These are phyloP conservation scores for Nakaseomyces bracarensis DNA, from an alignment of 1,139 yeast genomes.

Conservation along the genomic window DNA sequence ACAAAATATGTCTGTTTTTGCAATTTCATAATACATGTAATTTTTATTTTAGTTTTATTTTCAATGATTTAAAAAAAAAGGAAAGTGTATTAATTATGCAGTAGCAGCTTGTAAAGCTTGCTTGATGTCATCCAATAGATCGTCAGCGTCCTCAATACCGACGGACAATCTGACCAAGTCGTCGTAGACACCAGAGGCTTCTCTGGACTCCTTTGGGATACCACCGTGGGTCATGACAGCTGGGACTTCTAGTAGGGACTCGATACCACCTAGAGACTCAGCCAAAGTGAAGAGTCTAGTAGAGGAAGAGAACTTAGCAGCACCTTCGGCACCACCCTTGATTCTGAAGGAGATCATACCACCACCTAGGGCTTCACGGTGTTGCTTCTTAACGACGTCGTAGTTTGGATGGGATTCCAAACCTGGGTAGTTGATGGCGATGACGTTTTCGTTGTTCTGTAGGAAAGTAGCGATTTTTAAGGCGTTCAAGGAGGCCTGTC, in stretches of 20 bases:
- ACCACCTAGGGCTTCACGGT: slow-evolving; percentile 81
- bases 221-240: slow-evolving; percentile 94
- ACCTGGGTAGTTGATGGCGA: slow-evolving; percentile 77
- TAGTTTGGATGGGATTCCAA: slow-evolving; percentile 57
- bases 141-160: slow-evolving; percentile 81
- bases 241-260: slow-evolving; percentile 79
- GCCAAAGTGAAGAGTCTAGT: slow-evolving; percentile 79
- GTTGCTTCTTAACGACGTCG: slow-evolving; percentile 61
- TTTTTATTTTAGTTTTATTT: too few relatives aligned
- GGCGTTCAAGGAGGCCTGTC: slow-evolving; percentile 61
- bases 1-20: too few relatives aligned
- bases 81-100: background rate
- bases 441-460: slow-evolving; percentile 42
- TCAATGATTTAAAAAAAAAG: background rate
- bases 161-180: slow-evolving; percentile 77
- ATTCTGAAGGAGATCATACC: slow-evolving; percentile 89
- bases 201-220: slow-evolving; percentile 74
- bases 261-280: slow-evolving; percentile 86
- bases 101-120: slow-evolving; percentile 50
- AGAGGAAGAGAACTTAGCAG: slow-evolving; percentile 61
- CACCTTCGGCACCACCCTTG: slow-evolving; percentile 72
- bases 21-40: too few relatives aligned
- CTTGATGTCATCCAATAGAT: slow-evolving; percentile 62
- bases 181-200: slow-evolving; percentile 72
- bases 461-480: slow-evolving; percentile 64